Conservation (phyloP, 1,284 basidiomycete species). For the Paramarasmius palmivorus region DNA sequence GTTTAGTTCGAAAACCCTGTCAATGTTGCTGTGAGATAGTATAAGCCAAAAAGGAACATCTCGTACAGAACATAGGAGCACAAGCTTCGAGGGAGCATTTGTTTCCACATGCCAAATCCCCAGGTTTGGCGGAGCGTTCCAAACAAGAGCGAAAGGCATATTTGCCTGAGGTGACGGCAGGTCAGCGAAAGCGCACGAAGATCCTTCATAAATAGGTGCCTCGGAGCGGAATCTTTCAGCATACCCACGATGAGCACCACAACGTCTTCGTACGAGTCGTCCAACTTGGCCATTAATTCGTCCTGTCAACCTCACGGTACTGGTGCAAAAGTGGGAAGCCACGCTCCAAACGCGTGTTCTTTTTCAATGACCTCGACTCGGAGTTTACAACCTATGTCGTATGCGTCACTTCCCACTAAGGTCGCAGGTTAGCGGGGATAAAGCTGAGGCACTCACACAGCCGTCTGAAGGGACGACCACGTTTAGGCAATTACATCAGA, state of each 20-base stretch:
- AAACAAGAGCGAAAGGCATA: conserved; percentile 13
- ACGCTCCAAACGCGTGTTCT: too few relatives aligned
- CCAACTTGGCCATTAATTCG: conserved; percentile 7
- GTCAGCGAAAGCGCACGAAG: conserved; percentile 15
- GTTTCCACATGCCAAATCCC: conserved; percentile 5
- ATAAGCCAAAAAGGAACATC: neutral
- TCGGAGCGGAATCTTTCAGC: conserved; percentile 9
- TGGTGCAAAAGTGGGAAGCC: neutral
- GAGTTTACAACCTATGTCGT: too few relatives aligned
- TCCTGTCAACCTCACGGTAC: neutral
- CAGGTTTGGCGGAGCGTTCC: conserved; percentile 10
- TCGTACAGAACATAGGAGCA: conserved; percentile 10
- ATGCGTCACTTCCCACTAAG: too few relatives aligned
- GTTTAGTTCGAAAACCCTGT: conserved; percentile 12
- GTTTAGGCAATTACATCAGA: neutral
- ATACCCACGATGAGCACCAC: conserved; percentile 12
- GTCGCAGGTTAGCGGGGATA: too few relatives aligned
- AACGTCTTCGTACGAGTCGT: conserved; percentile 11
- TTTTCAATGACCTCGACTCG: too few relatives aligned
- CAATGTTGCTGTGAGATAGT: neutral
- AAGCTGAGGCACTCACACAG: too few relatives aligned
- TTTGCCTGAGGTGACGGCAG: conserved; percentile 9
- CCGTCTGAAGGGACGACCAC: neutral
- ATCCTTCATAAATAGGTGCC: conserved; percentile 12
- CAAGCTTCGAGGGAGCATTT: conserved; percentile 6